Evolutionary conservation across 192 early-diverging fungal species (phyloP).

Genomic region (Coemansia aciculifera): DNA sequence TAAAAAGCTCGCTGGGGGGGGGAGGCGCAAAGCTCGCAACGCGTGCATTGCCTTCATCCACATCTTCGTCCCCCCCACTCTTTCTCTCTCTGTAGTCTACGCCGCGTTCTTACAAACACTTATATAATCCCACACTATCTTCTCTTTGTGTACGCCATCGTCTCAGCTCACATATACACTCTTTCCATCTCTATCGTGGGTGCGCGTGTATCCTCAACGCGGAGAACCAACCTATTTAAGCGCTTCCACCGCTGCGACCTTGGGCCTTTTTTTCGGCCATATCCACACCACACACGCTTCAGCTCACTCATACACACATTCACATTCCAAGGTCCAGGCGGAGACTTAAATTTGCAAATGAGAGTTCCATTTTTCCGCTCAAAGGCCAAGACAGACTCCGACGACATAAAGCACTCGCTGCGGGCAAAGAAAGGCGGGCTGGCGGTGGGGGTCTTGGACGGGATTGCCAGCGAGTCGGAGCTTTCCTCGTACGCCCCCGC

Average conservation of each 20-base stretch:
- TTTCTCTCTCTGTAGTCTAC: conserved; percentile 2
- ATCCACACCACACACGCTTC: not conserved
- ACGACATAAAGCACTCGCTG: not conserved
- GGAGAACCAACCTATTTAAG: conserved; percentile 2
- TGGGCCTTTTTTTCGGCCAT: too few species aligned
- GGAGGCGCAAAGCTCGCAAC: not conserved
- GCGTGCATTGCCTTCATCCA: not conserved
- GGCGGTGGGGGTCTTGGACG: conserved; percentile 6
- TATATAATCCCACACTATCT: conserved; percentile 11
- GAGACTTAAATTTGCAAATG: conserved; percentile 17
- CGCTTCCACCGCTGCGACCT: not conserved
- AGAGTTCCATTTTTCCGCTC: conserved; percentile 48
- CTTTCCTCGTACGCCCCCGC: conserved; percentile 5
- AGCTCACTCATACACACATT: not conserved
- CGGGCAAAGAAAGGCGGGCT: conserved; percentile 6
- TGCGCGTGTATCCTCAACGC: not conserved
- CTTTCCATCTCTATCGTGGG: not conserved
- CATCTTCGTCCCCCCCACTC: not conserved
- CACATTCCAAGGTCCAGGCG: not conserved
- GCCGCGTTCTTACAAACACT: not conserved
- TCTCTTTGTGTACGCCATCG: not conserved
- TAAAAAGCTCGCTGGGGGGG: not conserved
- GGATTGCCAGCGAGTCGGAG: conserved; percentile 25
- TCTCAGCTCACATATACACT: conserved; percentile 1
- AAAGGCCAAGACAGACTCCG: conserved; percentile 9